A percentile compares a stretch with the other conserved stretches of the same genome.
Evolutionary conservation across 1,284 basidiomycete genomes (phyloP).

Genomic region (Polyporus tsugae): DNA sequence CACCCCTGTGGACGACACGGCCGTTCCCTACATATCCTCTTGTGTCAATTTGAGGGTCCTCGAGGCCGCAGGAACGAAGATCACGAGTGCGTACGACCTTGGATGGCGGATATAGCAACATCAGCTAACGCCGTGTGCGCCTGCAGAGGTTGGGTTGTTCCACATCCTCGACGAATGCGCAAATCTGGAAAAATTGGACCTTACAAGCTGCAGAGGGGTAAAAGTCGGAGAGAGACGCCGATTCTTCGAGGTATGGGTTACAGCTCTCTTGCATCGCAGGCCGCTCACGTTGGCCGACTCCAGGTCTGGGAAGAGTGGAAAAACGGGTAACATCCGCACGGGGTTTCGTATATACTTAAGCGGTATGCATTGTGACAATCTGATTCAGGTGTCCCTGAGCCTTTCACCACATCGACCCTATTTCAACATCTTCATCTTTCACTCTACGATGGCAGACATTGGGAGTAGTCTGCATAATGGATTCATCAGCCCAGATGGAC

Average conservation of each 20-base stretch:
- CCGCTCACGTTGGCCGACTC: neutral
- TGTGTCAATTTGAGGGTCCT: slow-evolving; percentile 58
- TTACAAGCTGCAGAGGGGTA: slow-evolving; percentile 74
- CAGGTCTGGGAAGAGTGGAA: slow-evolving; percentile 57
- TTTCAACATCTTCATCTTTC: too few species aligned
- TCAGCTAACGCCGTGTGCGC: neutral
- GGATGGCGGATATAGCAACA: too few species aligned
- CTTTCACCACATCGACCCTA: neutral
- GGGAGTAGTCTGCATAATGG: slow-evolving; percentile 50
- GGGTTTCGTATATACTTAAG: neutral
- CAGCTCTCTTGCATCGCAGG: slow-evolving; percentile 2
- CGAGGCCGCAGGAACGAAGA: slow-evolving; percentile 63
- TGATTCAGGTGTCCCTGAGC: neutral
- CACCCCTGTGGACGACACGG: slow-evolving; percentile 66
- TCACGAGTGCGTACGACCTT: slow-evolving; percentile 50
- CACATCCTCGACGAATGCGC: slow-evolving; percentile 65
- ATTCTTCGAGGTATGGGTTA: slow-evolving; percentile 67
- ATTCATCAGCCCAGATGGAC: slow-evolving; percentile 2
- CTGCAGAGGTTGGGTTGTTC: slow-evolving; percentile 61
- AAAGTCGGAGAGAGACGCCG: slow-evolving; percentile 62
- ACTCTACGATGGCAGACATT: slow-evolving; percentile 48
- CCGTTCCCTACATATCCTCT: slow-evolving; percentile 58
- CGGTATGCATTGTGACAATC: neutral
- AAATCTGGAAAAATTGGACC: slow-evolving; percentile 58
- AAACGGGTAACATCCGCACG: slow-evolving; percentile 9